Evolutionary conservation across 2,329 filamentous ascomycete species (phyloP), one percentile per base, ranked within the genome.

Genomic region (Aspergillus versicolor): DNA sequence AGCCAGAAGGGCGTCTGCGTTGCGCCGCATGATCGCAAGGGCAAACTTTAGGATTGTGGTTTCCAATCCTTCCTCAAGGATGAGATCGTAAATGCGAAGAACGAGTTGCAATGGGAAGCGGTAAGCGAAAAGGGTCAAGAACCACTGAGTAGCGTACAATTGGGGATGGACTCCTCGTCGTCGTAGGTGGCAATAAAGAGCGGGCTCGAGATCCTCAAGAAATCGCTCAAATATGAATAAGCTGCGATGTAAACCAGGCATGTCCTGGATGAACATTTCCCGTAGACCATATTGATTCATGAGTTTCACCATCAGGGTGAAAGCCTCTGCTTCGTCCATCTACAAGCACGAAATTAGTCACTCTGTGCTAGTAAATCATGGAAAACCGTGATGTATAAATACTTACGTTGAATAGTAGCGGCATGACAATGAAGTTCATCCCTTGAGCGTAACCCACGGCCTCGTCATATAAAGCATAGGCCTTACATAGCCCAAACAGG

Each of bases 361-460:
- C 48, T 46, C 22, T 19, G 27, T 22, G 11, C 15, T 5, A 34
- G 15, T 38, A 1, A 50, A 47, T 27, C 5, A 43, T 7, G 22
- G 34, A 52, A 43, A 3, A 4, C 32, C 6, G 34, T 8, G 17
- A 43, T 30, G 37, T 19, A 24, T 15, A 4, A 32, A 40, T 48
- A 73, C 87, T 81, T 77, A 90, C 88, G 72, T 97, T 97, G 78
- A 99, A 97, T 1, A 99, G 80, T 17, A 99, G 75, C 22, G 95
- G 94, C 92, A 97, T 97, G 48, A 92, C 90, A 58, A 99, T 85
- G 69, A 99, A 99, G 71, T 97, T 99, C 90, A 99, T 97, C 70
- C 94, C 94, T 74, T 99, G 94, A 0, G 95, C 93, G 73, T 99
- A 99, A 32, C 94, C 93, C 37, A 99, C 94, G 7, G 83, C 89